Evolutionary conservation across 495 filamentous ascomycete species (phyloP).

Genomic region (Cercophora newfieldiana): DNA sequence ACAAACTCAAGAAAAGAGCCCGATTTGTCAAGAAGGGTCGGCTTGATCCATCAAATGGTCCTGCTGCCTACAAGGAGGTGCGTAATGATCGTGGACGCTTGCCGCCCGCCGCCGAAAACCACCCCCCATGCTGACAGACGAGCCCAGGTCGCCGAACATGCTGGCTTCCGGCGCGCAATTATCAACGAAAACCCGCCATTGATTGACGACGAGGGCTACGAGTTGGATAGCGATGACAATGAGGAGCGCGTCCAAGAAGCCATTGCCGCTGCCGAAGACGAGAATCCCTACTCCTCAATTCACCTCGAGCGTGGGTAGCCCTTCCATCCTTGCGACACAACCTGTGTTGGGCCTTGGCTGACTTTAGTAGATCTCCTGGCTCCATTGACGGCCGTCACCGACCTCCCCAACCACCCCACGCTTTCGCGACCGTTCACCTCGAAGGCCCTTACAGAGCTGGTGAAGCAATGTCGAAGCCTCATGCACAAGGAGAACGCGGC

Average conservation of each 20-base stretch:
- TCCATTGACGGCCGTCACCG: slow-evolving; percentile 81
- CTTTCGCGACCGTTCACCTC: slow-evolving; percentile 80
- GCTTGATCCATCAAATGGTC: slow-evolving; percentile 66
- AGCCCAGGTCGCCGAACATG: slow-evolving; percentile 74
- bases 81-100: slow-evolving; percentile 18
- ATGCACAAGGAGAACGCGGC: slow-evolving; percentile 74
- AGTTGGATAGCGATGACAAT: slow-evolving; percentile 79
- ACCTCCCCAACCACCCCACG: slow-evolving; percentile 80
- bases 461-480: slow-evolving; percentile 63
- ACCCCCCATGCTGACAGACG: slow-evolving; percentile 18
- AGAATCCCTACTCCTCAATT: slow-evolving; percentile 80
- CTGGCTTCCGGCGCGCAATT: slow-evolving; percentile 80
- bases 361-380: slow-evolving; percentile 69
- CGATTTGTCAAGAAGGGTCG: slow-evolving; percentile 76
- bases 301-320: slow-evolving; percentile 72
- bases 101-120: not conserved
- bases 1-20: slow-evolving; percentile 85
- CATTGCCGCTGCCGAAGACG: slow-evolving; percentile 67
- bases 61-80: slow-evolving; percentile 85
- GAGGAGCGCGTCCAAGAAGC: slow-evolving; percentile 63
- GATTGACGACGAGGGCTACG: slow-evolving; percentile 86
- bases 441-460: slow-evolving; percentile 77
- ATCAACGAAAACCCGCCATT: slow-evolving; percentile 70
- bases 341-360: not conserved
- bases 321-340: not conserved